Evolutionary conservation across 805 yeast genomes (phyloP).

Genomic region (Wickerhamomyces hampshirensis): DNA sequence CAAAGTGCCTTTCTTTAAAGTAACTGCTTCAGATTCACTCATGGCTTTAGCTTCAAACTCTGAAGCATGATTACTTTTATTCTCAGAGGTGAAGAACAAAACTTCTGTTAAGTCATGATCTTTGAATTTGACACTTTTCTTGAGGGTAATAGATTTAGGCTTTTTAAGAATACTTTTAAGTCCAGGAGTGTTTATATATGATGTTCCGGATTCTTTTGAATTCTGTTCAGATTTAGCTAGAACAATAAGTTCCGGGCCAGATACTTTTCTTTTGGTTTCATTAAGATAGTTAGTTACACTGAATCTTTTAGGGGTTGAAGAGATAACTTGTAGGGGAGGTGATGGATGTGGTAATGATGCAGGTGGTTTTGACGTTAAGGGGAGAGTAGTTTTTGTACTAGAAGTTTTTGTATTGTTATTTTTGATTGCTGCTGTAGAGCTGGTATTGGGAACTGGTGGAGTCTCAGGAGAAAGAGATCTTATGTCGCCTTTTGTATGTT

Average conservation of each 20-base stretch:
- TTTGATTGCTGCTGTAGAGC: no score
- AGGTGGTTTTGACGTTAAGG: no score
- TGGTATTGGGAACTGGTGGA: not conserved
- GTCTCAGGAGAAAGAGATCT: not conserved
- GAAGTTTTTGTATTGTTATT: no score
- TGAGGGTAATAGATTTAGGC: not conserved
- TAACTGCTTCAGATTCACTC: constrained; percentile 1
- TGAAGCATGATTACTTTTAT: not conserved
- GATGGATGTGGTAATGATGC: no score
- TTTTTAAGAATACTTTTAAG: constrained; percentile 1
- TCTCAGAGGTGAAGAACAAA: not conserved
- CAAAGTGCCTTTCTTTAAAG: not conserved
- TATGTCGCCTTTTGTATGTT: not conserved
- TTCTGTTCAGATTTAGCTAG: not conserved
- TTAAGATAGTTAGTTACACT: constrained; percentile 1
- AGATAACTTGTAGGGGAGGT: no score
- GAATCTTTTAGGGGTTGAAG: constrained; percentile 1
- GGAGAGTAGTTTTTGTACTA: no score
- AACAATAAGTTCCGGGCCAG: not conserved
- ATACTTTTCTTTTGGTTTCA: not conserved
- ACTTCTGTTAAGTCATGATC: not conserved
- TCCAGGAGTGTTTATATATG: not conserved
- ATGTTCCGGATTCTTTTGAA: no score
- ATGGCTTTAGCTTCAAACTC: constrained; percentile 1
- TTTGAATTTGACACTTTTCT: not conserved